Percentiles rank a stretch among this genome's conserved stretches.
Conservation (phyloP, 306 rosid genomes). For the Vicia sativa region DNA sequence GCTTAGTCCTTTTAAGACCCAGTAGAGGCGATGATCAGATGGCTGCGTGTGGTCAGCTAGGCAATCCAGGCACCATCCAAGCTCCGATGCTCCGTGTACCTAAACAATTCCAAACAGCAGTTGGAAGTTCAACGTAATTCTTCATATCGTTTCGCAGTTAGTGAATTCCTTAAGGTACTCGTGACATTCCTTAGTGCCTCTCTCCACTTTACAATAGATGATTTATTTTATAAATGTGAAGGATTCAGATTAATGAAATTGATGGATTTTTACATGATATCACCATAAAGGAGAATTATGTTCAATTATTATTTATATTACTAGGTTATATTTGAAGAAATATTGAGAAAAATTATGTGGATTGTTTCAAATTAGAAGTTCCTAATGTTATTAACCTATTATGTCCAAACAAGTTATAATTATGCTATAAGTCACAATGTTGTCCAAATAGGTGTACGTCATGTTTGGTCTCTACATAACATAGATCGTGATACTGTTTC, state of each 20-base stretch:
- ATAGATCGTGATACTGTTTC: too few relatives aligned
- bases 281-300: background rate
- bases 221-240: background rate
- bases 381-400: too few relatives aligned
- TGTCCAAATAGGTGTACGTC: too few relatives aligned
- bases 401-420: too few relatives aligned
- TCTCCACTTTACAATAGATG: constrained; percentile 17
- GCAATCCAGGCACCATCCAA: constrained; percentile 71
- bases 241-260: constrained; percentile 14
- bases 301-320: background rate
- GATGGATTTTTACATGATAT: background rate
- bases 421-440: too few relatives aligned
- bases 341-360: background rate
- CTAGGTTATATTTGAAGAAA: constrained; percentile 7
- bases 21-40: constrained; percentile 95
- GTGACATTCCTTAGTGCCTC: background rate
- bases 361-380: background rate
- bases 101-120: constrained; percentile 60
- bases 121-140: constrained; percentile 50
- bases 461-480: too few relatives aligned
- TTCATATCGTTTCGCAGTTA: constrained; percentile 1
- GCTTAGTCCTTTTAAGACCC: constrained; percentile 63
- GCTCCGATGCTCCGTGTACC: constrained; percentile 88
- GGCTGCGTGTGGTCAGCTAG: constrained; percentile 99
- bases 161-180: background rate